A percentile compares a stretch with the other conserved stretches of the same genome.
phyloP scores from a whole-genome alignment of 2,329 filamentous ascomycete species.

The Coniochaeta sp. region DNA sequence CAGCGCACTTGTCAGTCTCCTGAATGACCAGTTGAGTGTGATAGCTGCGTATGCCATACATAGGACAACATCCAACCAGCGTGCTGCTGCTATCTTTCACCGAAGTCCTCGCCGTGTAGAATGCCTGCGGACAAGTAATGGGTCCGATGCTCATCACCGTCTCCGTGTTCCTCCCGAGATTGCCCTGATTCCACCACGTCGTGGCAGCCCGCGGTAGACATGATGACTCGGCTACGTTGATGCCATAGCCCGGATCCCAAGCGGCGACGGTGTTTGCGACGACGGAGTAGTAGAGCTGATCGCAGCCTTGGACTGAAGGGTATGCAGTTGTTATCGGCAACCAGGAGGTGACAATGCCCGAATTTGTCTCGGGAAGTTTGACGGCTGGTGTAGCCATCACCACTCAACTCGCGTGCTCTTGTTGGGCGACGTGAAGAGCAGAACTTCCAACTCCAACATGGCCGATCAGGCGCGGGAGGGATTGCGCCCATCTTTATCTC shows the following conservation, averaged over 20 bases:
- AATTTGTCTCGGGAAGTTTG: not conserved
- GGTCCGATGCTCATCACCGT: not conserved
- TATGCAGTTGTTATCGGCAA: not conserved
- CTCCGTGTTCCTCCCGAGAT: not conserved
- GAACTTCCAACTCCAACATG: not conserved
- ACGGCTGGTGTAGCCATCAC: not conserved
- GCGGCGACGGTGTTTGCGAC: not conserved
- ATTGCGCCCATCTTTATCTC: not conserved
- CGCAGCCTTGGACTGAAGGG: not conserved
- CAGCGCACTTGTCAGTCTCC: not conserved
- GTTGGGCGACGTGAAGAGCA: not conserved
- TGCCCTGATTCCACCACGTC: not conserved
- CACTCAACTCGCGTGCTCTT: not conserved
- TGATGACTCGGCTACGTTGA: not conserved
- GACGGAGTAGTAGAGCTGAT: not conserved
- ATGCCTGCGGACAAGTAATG: not conserved
- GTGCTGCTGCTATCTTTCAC: constrained; percentile 1
- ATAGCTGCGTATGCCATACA: not conserved
- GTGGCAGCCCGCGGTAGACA: not conserved
- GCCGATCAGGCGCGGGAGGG: not conserved
- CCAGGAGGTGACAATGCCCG: not conserved
- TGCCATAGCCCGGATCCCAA: not conserved
- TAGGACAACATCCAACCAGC: not conserved
- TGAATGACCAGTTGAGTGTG: not conserved
- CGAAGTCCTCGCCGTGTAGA: not conserved